phyloP scores from a whole-genome alignment of 352 stramenopile genomes.

The Elongisporangium prolatum region DNA sequence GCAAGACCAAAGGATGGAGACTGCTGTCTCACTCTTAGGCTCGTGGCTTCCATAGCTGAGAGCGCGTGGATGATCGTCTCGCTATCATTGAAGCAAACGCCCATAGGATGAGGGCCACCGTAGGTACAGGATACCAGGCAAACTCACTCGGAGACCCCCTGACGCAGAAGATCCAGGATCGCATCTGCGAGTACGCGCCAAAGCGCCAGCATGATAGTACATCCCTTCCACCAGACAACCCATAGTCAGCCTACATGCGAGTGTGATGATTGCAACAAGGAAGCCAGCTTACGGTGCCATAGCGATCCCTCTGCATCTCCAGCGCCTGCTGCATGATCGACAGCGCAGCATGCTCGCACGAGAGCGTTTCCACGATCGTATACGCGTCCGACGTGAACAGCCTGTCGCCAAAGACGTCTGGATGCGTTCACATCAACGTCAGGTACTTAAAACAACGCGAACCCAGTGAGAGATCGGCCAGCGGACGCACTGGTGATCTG shows the following conservation, averaged over 20 bases:
- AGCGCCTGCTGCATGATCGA: slow-evolving; percentile 7
- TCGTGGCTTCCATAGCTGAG: not conserved
- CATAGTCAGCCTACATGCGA: not conserved
- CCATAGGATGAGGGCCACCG: not conserved
- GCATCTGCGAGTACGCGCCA: slow-evolving; percentile 5
- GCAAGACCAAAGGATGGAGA: not conserved
- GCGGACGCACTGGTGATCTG: not conserved
- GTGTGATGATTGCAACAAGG: not conserved
- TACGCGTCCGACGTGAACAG: slow-evolving; percentile 13
- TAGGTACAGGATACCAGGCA: not conserved
- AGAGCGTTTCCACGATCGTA: slow-evolving; percentile 4
- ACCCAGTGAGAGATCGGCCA: not conserved
- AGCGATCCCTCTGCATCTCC: slow-evolving; percentile 3
- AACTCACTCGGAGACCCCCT: not conserved
- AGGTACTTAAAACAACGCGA: no score
- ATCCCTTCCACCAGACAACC: slow-evolving; percentile 5
- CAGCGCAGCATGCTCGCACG: slow-evolving; percentile 10
- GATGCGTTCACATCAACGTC: not conserved
- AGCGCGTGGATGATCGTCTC: not conserved
- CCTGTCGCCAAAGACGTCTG: slow-evolving; percentile 4
- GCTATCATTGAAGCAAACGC: not conserved
- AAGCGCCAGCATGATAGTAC: slow-evolving; percentile 10
- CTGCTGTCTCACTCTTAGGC: not conserved
- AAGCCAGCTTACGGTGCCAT: slow-evolving; percentile 3
- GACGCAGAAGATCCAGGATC: slow-evolving; percentile 9